Evolutionary conservation across 1,284 basidiomycete species (phyloP), one percentile per base, ranked within the genome.

Genomic region (Ceratobasidium sp.): DNA sequence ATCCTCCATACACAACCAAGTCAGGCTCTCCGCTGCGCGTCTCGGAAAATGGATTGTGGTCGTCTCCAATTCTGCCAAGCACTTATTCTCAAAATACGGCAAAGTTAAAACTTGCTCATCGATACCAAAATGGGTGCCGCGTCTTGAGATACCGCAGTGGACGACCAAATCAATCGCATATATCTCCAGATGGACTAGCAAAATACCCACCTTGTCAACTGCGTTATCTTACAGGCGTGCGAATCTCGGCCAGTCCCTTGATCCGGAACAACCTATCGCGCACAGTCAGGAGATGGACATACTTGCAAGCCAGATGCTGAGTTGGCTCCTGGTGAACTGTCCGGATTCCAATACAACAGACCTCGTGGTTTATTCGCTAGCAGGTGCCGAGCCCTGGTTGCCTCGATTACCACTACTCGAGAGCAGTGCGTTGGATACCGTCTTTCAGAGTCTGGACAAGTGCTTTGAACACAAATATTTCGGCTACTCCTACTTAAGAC

Each of bases 341-440:
- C 33, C 33, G 33, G 33, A 33, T 33, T 33, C 33, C 33, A 33
- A 33, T 33, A 33, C 33, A 33, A 33, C 33, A 33, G 33, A 33
- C 33, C 33, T 33, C 33, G 33, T 33, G 33, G 33, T 33, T 33
- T 23, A 55, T 4, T 53, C 67, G 44, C 49, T 69, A 2, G 49
- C 67, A n/a, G 67, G 33, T n/a, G 67, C 67, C 39, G 53, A 69
- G 10, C 67, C 67, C 10, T 69, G 67, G 67, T 20, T 69, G 7
- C 67, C 67, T 56, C 67, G 67, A 12, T 55, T 55, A 28, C 67
- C 67, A 2, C 33, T 69, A n/a, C 39, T 69, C 5, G 39, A 55
- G n/a, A 39, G 33, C 10, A 51, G n/a, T 15, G 49, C 39, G 18
- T 26, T 53, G n/a, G 28, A 13, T 15, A 18, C 15, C 39, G 51